Percentiles rank a stretch among this genome's conserved stretches.
These are phyloP conservation scores for Zalaria obscura DNA, from an alignment of 2,329 filamentous ascomycete genomes.

Conservation along the genomic window DNA sequence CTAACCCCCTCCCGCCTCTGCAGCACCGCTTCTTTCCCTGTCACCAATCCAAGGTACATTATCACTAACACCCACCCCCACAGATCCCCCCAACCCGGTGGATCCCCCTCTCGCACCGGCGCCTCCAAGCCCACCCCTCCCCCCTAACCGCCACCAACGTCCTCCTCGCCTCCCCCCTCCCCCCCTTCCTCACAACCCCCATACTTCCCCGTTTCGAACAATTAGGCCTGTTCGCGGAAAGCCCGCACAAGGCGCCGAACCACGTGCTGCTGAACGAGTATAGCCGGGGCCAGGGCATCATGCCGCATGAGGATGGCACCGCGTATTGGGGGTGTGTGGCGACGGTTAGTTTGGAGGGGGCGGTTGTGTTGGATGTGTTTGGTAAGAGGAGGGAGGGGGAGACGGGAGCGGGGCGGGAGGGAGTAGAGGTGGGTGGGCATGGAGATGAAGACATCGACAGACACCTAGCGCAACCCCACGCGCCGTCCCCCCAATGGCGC, in stretches of 20 bases:
- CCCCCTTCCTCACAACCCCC: slow-evolving; percentile 59
- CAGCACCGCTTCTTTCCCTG: slow-evolving; percentile 86
- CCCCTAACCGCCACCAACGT: slow-evolving; percentile 61
- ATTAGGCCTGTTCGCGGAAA: slow-evolving; percentile 40
- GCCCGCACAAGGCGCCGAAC: slow-evolving; percentile 67
- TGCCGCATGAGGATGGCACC: slow-evolving; percentile 86
- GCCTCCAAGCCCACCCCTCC: slow-evolving; percentile 83
- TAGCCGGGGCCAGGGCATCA: too few species aligned
- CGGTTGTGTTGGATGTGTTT: slow-evolving; percentile 65
- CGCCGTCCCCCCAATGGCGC: slow-evolving; percentile 33
- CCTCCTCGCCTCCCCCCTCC: slow-evolving; percentile 60
- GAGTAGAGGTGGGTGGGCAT: too few species aligned
- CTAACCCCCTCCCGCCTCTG: slow-evolving; percentile 34
- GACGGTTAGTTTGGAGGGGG: slow-evolving; percentile 72
- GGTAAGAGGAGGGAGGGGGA: slow-evolving; percentile 19
- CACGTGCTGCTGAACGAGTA: slow-evolving; percentile 91
- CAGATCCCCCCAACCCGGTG: slow-evolving; percentile 45
- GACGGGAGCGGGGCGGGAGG: neutral
- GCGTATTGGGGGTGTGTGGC: slow-evolving; percentile 83
- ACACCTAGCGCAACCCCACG: too few species aligned
- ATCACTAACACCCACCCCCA: slow-evolving; percentile 7
- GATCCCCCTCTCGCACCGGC: slow-evolving; percentile 76
- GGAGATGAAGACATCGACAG: too few species aligned
- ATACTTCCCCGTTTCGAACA: slow-evolving; percentile 44
- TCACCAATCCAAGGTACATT: slow-evolving; percentile 27